These are phyloP conservation scores for Penicillium cosmopolitanum DNA, from an alignment of 495 filamentous ascomycete species.

Conservation along the genomic window DNA sequence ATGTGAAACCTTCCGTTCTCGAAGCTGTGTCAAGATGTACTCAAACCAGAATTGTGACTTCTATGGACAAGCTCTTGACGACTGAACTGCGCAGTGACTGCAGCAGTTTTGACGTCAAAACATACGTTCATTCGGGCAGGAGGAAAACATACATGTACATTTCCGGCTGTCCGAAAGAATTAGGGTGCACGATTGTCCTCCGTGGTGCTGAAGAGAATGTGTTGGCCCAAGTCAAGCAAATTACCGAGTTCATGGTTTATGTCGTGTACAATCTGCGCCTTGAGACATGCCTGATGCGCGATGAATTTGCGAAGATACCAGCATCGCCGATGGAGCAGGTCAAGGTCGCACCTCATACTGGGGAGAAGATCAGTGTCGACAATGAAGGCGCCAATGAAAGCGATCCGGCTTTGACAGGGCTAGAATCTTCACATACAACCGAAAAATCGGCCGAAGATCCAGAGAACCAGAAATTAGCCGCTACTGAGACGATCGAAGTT, in stretches of 20 bases:
- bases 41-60: constrained; percentile 89
- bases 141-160: constrained; percentile 97
- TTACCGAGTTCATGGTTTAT: constrained; percentile 98
- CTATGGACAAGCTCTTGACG: constrained; percentile 89
- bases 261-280: constrained; percentile 97
- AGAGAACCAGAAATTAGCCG: constrained; percentile 20
- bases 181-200: constrained; percentile 95
- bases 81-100: constrained; percentile 79
- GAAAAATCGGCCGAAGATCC: constrained; percentile 23
- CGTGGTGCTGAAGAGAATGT: constrained; percentile 74
- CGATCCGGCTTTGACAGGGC: constrained; percentile 5
- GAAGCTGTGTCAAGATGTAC: constrained; percentile 92
- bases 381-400: neutral
- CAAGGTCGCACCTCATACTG: constrained; percentile 15
- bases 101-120: constrained; percentile 90
- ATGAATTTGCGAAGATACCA: constrained; percentile 90
- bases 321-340: constrained; percentile 52
- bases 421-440: constrained; percentile 13
- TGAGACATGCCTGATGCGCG: constrained; percentile 93
- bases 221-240: constrained; percentile 81
- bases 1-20: constrained; percentile 94
- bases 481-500: constrained; percentile 57
- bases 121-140: constrained; percentile 77
- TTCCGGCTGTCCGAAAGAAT: constrained; percentile 86
- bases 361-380: constrained; percentile 3